Evolutionary conservation across 768 basidiomycete species (phyloP), one percentile per base, ranked within the genome.

Genomic region (Lentinus tigrinus): DNA sequence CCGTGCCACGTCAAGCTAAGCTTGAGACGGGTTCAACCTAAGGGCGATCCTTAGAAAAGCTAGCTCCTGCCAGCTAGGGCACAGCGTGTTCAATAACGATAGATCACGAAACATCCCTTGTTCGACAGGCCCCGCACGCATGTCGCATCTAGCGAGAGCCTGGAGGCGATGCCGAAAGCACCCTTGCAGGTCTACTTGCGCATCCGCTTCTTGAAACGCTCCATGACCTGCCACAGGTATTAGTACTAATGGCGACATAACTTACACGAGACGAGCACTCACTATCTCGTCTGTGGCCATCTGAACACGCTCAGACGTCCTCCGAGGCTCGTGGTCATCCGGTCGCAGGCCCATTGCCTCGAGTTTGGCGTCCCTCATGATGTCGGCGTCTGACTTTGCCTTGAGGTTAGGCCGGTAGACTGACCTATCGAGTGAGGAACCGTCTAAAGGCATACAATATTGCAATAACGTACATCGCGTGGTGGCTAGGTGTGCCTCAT

Each of bases 171-270:
- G 47, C 52, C 26, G 21, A 21, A 13, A 27, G 17, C 14, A 50
- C 7, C 3, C 5, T 4, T 24, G 19, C 14, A 3, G 36, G 31
- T 27, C 56, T 40, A 91, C 70, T 88, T 89, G 39, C 89, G 84
- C 91, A 94, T 93, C 57, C 95, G 79, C 75, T 98, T 97, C 81
- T 96, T 98, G 81, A 98, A 98, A 31, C 96, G 85, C 73, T 96
- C 94, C 91, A 95, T 91, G 53, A 92, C 91, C 90, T 93, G 62
- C 11, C n/a, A 10, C 37, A 44, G 21, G 47, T 42, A 54, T 59
- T 21, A 57, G 39, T 34, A 43, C 14, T 26, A 21, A 53, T 16
- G 26, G 49, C 7, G 23, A 28, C 24, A 26, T 13, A 40, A 37
- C 21, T 0, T 17, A 21, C 13, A 7, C 36, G 23, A 49, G 19